Conservation (phyloP, 2,329 filamentous ascomycete species). For the Teratosphaeria viscida region DNA sequence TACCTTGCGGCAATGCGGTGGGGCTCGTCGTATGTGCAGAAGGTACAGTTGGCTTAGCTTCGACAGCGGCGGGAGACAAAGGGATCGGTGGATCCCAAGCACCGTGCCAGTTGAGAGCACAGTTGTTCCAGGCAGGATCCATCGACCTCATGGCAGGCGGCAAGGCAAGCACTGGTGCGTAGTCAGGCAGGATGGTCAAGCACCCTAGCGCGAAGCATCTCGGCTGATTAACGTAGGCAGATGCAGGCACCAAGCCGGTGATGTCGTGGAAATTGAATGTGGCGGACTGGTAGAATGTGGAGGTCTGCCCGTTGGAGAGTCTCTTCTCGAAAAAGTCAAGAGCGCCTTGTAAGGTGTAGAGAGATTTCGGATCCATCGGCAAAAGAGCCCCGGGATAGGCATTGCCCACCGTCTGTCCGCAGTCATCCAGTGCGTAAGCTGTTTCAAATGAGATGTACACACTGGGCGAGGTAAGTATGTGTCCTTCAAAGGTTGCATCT, state of each 20-base stretch:
- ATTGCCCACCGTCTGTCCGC: slow-evolving; percentile 7
- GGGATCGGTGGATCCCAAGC: neutral
- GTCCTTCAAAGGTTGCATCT: neutral
- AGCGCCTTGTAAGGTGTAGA: neutral
- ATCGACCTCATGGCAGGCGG: neutral
- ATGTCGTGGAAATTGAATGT: neutral
- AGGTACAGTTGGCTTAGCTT: neutral
- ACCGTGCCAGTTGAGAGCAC: neutral
- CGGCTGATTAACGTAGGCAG: neutral
- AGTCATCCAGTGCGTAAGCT: slow-evolving; percentile 10
- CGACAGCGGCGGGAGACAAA: neutral
- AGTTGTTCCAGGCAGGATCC: neutral
- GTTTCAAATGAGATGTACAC: slow-evolving; percentile 14
- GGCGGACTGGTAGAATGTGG: neutral
- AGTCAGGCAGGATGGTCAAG: neutral
- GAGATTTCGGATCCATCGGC: neutral
- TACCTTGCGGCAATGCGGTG: neutral
- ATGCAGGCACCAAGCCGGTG: neutral
- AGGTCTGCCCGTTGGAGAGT: neutral
- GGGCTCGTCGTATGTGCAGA: neutral
- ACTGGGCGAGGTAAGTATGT: slow-evolving; percentile 12
- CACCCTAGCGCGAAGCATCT: neutral
- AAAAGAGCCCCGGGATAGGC: slow-evolving; percentile 11
- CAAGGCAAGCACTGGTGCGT: neutral
- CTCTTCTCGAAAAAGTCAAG: neutral